Base-by-base conservation (phyloP, 129 eudicot genomes). In the Mikania micrantha region DNA sequence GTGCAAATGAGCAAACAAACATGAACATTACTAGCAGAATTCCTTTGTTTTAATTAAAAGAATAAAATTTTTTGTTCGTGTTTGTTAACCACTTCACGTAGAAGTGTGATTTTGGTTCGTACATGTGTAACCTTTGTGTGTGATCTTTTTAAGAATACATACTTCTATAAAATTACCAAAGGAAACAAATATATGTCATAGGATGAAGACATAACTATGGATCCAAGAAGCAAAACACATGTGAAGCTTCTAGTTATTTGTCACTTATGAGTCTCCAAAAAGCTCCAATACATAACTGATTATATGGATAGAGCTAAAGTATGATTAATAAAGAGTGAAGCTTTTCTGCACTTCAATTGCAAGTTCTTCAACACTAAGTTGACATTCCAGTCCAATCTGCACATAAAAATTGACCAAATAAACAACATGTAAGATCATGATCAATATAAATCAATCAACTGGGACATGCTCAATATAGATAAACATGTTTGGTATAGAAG, bases 341-440 rank as follows among this genome's bases (percentile, higher is more conserved):
- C 91, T 84, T 81, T 81, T 79, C 72, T 90, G 97, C 71, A 90
- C 91, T 84, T 90, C 95, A 71, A 63, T 60, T 35, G 88, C 89
- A 44, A 90, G 84, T 66, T 90, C 97, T 73, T 90, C 97, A 81
- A 90, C 86, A 60, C 97, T 90, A 44, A 90, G 85, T 57, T 80
- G 82, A 72, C 97, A 90, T 71, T 90, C 97, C 28, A 87, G 83
- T 60, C 97, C 97, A 36, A 90, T 90, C 97, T 90, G 95, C 80
- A 68, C 45, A 15, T 54, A 47, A 64, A 16, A 19, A 35, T 57
- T 36, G 36, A 41, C 20, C 15, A 67, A 69, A 11, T 7, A 15
- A 24, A 10, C 64, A 39, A 0, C 31, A 22, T 64, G 17, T 39
- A 9, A 63, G 50, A 41, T 17, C 24, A 6, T 6, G 22, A 34